Percentiles rank a stretch among this genome's conserved stretches.
Conservation (phyloP, 176 grass and related monocot genomes). For the Bothriochloa decipiens region DNA sequence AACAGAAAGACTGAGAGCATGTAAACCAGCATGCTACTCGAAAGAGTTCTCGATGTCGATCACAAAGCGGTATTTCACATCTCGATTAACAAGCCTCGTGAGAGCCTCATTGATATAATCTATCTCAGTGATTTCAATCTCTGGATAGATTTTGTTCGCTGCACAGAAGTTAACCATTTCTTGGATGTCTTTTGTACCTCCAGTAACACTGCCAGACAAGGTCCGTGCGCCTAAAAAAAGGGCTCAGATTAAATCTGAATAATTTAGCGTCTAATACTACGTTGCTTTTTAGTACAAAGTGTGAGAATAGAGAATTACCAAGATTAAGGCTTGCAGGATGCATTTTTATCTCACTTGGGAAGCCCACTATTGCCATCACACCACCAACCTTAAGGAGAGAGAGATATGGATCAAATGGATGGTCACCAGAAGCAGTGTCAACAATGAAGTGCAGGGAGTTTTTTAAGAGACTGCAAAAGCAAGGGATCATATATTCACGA, state of each 20-base stretch:
- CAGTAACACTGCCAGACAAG: conserved; percentile 58
- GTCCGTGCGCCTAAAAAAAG: conserved; percentile 53
- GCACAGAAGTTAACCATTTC: conserved; percentile 78
- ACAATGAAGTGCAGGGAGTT: conserved; percentile 77
- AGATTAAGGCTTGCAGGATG: conserved; percentile 60
- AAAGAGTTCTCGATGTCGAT: conserved; percentile 68
- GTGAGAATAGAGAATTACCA: conserved; percentile 48
- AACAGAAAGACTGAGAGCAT: not conserved
- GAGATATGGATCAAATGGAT: conserved; percentile 83
- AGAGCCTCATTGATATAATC: conserved; percentile 82
- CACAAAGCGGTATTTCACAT: conserved; percentile 74
- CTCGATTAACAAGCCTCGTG: conserved; percentile 57
- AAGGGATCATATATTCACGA: not conserved
- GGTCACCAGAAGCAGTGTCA: conserved; percentile 72
- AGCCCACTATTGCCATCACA: conserved; percentile 58
- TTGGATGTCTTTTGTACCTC: conserved; percentile 67
- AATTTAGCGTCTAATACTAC: not conserved
- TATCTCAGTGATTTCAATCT: conserved; percentile 79
- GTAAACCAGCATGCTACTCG: conserved; percentile 17
- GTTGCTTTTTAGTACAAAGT: not conserved
- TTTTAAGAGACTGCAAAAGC: conserved; percentile 61
- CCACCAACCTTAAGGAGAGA: conserved; percentile 73
- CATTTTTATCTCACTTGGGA: conserved; percentile 69
- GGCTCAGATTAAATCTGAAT: conserved; percentile 24
- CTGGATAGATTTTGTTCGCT: conserved; percentile 68